Evolutionary conservation across 2,329 filamentous ascomycete genomes (phyloP).

Genomic region (Leptographium lundbergii): DNA sequence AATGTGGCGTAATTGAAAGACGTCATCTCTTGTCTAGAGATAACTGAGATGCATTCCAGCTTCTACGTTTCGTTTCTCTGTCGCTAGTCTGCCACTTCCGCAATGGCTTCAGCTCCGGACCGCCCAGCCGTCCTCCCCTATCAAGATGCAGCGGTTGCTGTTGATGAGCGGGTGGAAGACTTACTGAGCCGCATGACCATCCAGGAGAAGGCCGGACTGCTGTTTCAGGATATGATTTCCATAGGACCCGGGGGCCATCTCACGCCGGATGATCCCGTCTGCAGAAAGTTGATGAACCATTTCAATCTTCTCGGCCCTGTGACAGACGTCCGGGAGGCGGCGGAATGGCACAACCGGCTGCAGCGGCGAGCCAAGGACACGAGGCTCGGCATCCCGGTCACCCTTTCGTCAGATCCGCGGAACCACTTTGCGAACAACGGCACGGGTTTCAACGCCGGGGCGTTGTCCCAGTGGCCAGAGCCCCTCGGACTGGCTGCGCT

Average conservation of each 20-base stretch:
- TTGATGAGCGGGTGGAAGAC: neutral
- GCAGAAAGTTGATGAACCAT: conserved; percentile 7
- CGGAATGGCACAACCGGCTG: conserved; percentile 28
- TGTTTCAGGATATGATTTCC: neutral
- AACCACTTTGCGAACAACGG: conserved; percentile 18
- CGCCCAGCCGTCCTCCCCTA: neutral
- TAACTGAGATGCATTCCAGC: neutral
- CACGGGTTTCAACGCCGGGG: conserved; percentile 27
- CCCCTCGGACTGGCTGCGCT: conserved; percentile 36
- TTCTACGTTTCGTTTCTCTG: neutral
- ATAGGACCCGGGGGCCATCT: neutral
- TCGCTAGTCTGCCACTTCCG: neutral
- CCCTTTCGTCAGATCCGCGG: conserved; percentile 32
- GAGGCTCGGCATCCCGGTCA: conserved; percentile 34
- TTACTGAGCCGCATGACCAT: neutral
- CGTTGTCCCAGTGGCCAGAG: conserved; percentile 39
- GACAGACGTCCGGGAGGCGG: conserved; percentile 19
- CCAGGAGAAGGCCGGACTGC: neutral
- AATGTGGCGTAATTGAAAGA: no score
- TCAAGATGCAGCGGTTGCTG: neutral
- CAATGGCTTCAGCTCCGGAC: neutral
- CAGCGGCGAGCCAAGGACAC: conserved; percentile 29
- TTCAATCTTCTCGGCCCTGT: conserved; percentile 11
- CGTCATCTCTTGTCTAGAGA: neutral
- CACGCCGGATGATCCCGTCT: neutral